phyloP scores from a whole-genome alignment of 1,139 yeast genomes.

The Debaryomycetaceae sp. region DNA sequence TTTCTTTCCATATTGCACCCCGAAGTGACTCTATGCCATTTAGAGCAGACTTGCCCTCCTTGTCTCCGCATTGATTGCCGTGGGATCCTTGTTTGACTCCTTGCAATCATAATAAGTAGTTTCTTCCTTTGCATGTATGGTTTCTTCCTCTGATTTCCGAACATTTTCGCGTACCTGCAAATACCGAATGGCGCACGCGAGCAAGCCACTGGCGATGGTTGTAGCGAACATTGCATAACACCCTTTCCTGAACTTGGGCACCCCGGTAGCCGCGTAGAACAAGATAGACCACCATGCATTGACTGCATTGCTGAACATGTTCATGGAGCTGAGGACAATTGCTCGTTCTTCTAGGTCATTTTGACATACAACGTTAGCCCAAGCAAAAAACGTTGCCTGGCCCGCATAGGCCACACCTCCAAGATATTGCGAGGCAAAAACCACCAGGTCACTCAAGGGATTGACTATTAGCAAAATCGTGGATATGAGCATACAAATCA shows the following conservation, averaged over 20 bases:
- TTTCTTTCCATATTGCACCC: too few species aligned
- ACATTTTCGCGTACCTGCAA: conserved; percentile 38
- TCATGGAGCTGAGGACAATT: conserved; percentile 56
- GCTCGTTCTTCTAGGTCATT: conserved; percentile 56
- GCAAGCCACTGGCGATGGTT: conserved; percentile 22
- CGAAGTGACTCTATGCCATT: too few species aligned
- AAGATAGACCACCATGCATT: conserved; percentile 62
- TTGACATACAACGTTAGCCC: conserved; percentile 56
- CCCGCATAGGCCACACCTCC: conserved; percentile 54
- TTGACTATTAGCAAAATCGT: conserved; percentile 34
- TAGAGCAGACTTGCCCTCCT: too few species aligned
- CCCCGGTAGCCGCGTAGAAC: conserved; percentile 47
- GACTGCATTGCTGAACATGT: conserved; percentile 58
- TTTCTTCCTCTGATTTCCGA: too few species aligned
- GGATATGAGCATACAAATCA: conserved; percentile 34
- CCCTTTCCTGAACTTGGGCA: conserved; percentile 48
- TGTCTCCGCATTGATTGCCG: too few species aligned
- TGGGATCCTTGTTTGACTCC: too few species aligned
- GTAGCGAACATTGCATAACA: conserved; percentile 57
- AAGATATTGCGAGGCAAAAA: conserved; percentile 52
- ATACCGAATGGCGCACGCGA: conserved; percentile 19
- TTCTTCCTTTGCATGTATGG: too few species aligned
- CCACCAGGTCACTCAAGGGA: conserved; percentile 31
- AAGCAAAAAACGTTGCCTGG: conserved; percentile 54
- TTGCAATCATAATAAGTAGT: too few species aligned